A percentile compares a stretch with the other conserved stretches of the same genome.
These are phyloP conservation scores for Trichoderma sp. DNA, from an alignment of 2,329 filamentous ascomycete species.

Conservation along the genomic window DNA sequence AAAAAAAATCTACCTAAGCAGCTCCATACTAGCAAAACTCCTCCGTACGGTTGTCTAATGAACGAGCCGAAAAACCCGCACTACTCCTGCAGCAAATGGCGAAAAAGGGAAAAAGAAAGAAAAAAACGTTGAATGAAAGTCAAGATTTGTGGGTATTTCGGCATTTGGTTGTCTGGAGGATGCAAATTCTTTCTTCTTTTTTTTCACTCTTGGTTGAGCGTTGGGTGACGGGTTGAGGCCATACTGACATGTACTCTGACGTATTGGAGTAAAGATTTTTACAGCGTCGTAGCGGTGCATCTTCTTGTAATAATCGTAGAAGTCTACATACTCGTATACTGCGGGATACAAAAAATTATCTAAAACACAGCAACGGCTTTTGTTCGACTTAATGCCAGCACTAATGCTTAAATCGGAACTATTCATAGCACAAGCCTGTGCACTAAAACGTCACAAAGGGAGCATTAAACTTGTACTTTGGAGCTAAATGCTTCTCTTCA, in stretches of 20 bases:
- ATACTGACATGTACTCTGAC: neutral
- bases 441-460: constrained; percentile 5
- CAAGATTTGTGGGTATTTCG: neutral
- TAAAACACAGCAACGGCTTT: neutral
- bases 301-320: neutral
- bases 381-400: neutral
- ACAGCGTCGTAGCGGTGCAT: neutral
- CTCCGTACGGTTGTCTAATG: neutral
- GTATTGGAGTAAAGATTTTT: neutral
- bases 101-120: neutral
- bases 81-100: neutral
- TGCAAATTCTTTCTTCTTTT: neutral
- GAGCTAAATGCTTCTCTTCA: neutral
- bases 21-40: neutral
- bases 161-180: constrained; percentile 12
- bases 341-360: no score
- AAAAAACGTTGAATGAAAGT: neutral
- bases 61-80: neutral
- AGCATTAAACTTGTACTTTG: neutral
- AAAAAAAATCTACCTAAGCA: neutral
- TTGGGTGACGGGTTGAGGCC: constrained; percentile 6
- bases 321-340: neutral
- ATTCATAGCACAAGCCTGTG: constrained; percentile 16
- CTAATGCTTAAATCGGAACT: neutral
- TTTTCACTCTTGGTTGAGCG: neutral